Conservation (phyloP, 2,329 filamentous ascomycete genomes). For the Stachybotrys echinatus region DNA sequence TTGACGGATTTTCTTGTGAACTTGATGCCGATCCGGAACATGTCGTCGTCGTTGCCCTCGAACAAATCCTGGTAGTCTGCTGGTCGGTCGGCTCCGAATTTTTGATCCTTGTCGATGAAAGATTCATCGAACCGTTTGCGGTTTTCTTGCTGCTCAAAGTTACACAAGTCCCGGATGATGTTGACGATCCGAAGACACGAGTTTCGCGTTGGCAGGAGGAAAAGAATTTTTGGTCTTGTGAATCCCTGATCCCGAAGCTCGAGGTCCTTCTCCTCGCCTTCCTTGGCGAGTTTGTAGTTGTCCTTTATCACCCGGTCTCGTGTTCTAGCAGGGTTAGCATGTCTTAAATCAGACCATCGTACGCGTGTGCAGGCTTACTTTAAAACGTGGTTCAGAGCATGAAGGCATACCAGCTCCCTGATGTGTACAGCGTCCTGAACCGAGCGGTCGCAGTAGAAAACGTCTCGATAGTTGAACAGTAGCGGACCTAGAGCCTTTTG, state of each 20-base stretch:
- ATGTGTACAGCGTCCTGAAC: conserved; percentile 62
- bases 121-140: conserved; percentile 85
- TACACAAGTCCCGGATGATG: conserved; percentile 67
- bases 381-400: conserved; percentile 86
- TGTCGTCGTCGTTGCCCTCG: conserved; percentile 92
- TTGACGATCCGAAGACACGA: conserved; percentile 76
- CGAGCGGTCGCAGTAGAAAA: conserved; percentile 70
- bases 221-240: conserved; percentile 86
- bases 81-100: conserved; percentile 68
- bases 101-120: conserved; percentile 62
- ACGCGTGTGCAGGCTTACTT: conserved; percentile 48
- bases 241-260: conserved; percentile 92
- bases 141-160: conserved; percentile 91
- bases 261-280: conserved; percentile 56
- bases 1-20: conserved; percentile 96
- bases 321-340: conserved; percentile 46
- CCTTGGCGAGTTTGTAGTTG: conserved; percentile 70
- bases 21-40: conserved; percentile 93
- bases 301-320: conserved; percentile 90
- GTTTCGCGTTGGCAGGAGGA: conserved; percentile 84
- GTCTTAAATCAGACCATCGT: background rate
- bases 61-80: conserved; percentile 88
- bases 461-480: conserved; percentile 77
- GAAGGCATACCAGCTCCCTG: conserved; percentile 69
- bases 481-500: conserved; percentile 64